Evolutionary conservation across 495 filamentous ascomycete genomes (phyloP).

Genomic region (Bacidia gigantensis): DNA sequence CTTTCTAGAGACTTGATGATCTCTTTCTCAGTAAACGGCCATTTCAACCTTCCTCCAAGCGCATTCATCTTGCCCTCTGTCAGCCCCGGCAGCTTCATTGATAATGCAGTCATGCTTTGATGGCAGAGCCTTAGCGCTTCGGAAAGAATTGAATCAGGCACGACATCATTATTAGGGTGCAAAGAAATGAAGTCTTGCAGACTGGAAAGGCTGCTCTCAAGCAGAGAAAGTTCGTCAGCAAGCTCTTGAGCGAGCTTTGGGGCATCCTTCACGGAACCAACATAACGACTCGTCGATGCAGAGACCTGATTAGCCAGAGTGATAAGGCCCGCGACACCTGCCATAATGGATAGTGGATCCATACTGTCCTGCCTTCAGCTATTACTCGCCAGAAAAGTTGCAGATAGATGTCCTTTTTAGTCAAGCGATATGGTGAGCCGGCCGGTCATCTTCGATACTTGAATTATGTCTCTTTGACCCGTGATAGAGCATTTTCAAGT

Average conservation of each 20-base stretch:
- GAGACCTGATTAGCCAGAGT: constrained; percentile 4
- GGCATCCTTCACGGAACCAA: constrained; percentile 2
- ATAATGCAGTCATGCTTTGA: neutral
- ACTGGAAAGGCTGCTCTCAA: neutral
- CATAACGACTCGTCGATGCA: constrained; percentile 1
- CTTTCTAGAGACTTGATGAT: constrained; percentile 1
- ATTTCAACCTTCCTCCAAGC: constrained; percentile 7
- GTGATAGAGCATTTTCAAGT: too few species aligned
- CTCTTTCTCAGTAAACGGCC: constrained; percentile 9
- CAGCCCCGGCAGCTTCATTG: too few species aligned
- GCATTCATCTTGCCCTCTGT: too few species aligned
- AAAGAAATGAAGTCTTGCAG: neutral
- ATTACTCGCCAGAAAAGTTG: too few species aligned
- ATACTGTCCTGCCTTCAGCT: too few species aligned
- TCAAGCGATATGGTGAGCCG: too few species aligned
- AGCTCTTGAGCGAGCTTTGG: neutral
- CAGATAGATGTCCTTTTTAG: too few species aligned
- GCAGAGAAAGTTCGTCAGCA: neutral
- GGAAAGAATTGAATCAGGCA: neutral
- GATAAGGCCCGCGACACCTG: constrained; percentile 6
- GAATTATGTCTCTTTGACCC: too few species aligned
- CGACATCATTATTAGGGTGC: neutral
- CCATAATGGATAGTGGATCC: constrained; percentile 11
- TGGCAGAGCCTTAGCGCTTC: neutral
- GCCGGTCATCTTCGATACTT: too few species aligned